Evolutionary conservation across 495 filamentous ascomycete genomes (phyloP), one percentile per base, ranked within the genome.

Genomic region (Podospora bellae-mahoneyi): DNA sequence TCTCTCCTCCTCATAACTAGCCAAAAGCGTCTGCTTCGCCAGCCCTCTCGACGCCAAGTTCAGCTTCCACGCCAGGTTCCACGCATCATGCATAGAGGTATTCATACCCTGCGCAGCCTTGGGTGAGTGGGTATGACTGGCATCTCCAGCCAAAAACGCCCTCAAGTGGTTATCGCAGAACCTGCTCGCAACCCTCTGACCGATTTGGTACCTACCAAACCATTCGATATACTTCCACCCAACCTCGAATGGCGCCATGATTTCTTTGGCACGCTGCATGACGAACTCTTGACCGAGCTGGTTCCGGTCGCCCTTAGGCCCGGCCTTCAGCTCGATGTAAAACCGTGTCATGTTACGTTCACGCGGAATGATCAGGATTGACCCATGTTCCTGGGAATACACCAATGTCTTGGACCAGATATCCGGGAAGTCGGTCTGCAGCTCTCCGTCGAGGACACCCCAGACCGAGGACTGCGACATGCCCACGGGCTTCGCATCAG

Each of bases 21-120:
- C 76, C 4, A 92, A 79, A 2, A 91, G 78, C 10, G 73, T 71
- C 0, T 81, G 82, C 55, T 81, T 77, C 0, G 84, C 83, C 30
- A 86, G 77, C 6, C 87, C 88, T 28, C 87, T 84, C 28, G 88
- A 79, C 1, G 86, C 84, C 27, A 87, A 79, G 65, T 84, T 85
- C 39, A 93, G 80, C 73, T 93, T 93, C 91, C 91, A 94, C 13
- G 84, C 88, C 5, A 94, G 78, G 68, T 93, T 93, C 82, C 87
- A 91, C 15, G 86, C 84, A 74, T 94, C 91, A 70, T 91, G 89
- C 87, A 93, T 89, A 61, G 84, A 87, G 62, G 90, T 85, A 70
- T 93, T 93, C 88, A 90, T 90, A n/a, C 90, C 90, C 73, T 91
- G 91, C 4, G 89, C 91, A 10, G 89, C 88, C 75, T 91, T 91